phyloP scores from a whole-genome alignment of 2,329 filamentous ascomycete genomes.

The Aphanoascus verrucosus region DNA sequence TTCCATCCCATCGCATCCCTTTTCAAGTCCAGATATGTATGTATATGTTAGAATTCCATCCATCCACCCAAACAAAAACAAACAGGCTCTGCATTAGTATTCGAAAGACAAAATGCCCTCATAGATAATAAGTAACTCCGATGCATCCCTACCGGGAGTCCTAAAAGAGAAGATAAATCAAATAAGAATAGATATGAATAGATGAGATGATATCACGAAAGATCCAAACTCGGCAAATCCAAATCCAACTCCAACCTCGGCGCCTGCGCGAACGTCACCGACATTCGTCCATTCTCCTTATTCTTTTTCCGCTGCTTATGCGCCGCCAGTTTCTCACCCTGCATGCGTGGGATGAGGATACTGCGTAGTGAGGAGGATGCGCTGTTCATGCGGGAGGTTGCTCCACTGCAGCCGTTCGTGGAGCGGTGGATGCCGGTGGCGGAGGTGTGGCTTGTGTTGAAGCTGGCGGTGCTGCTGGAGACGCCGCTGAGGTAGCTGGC shows the following conservation, averaged over 20 bases:
- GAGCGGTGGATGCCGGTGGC: background rate
- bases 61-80: too few relatives aligned
- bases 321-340: background rate
- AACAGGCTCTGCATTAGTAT: too few relatives aligned
- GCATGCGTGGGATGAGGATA: constrained; percentile 1
- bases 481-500: constrained; percentile 5
- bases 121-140: too few relatives aligned
- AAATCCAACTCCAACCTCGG: constrained; percentile 6
- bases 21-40: too few relatives aligned
- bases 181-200: background rate
- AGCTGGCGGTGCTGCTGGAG: constrained; percentile 3
- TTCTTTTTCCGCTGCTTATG: background rate
- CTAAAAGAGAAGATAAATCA: background rate
- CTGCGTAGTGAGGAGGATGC: constrained; percentile 8
- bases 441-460: constrained; percentile 3
- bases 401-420: background rate
- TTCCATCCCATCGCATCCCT: too few relatives aligned
- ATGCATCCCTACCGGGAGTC: too few relatives aligned
- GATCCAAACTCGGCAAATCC: constrained; percentile 8
- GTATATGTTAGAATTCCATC: too few relatives aligned
- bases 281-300: background rate
- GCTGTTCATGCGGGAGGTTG: background rate
- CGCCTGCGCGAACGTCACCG: constrained; percentile 8
- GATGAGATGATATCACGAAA: background rate
- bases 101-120: too few relatives aligned